A percentile compares a stretch with the other conserved stretches of the same genome.
Evolutionary conservation across 495 filamentous ascomycete species (phyloP).

Genomic region (Neurospora sp.): DNA sequence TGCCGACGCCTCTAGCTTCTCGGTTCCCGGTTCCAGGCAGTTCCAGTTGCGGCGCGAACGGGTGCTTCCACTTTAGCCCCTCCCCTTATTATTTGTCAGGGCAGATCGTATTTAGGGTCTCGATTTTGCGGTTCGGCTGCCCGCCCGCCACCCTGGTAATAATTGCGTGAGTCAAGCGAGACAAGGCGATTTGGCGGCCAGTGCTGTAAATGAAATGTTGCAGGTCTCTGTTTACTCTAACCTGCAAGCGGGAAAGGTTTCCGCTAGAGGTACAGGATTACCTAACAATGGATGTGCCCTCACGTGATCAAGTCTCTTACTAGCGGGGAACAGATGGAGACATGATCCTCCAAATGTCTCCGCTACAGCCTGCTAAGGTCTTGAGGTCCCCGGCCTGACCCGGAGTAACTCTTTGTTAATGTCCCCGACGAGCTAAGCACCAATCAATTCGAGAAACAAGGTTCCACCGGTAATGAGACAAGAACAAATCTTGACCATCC

Average conservation of each 20-base stretch:
- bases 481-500: background rate
- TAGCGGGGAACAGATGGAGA: background rate
- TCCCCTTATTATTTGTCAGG: background rate
- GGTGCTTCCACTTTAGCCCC: background rate
- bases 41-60: background rate
- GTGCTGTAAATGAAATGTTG: background rate
- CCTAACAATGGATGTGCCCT: background rate
- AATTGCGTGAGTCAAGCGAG: background rate
- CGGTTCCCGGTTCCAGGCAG: background rate
- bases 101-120: background rate
- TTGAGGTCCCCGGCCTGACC: background rate
- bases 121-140: background rate
- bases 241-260: background rate
- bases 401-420: background rate
- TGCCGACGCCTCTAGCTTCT: background rate
- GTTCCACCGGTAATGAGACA: background rate
- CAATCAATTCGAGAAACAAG: background rate
- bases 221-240: background rate
- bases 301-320: background rate
- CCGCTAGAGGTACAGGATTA: background rate
- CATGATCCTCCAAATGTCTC: background rate
- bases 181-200: background rate
- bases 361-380: background rate
- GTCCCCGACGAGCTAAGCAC: background rate
- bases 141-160: background rate